Base-by-base conservation (phyloP, 73 alveolate genomes). In the Tetrahymena malaccensis region DNA sequence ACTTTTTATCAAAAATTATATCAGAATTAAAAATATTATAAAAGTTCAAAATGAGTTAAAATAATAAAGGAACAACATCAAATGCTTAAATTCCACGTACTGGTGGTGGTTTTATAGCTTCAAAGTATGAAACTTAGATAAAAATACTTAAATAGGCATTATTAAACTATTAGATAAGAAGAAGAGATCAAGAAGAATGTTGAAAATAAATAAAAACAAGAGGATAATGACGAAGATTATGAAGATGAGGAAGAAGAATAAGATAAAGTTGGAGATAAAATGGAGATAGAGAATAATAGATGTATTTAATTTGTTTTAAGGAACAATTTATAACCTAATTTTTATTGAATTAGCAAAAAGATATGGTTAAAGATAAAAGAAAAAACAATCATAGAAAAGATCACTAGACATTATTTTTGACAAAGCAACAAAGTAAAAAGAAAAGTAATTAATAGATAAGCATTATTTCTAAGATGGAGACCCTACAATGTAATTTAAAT, bases 391-490 rank as follows among this genome's bases (percentile, higher is more conserved):
- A 70, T 70, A 70, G 89, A 70, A 70, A 70, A 70, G 37, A 70
- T 70, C 89, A 25, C 35, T 95, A 93, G 97, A 95, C n/a, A 85
- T 95, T 55, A 57, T 95, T n/a, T 95, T 95, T 55, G 94, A 95
- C 89, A 94, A 85, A 6, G 95, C 97, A 34, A 95, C 95, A 95
- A 94, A 95, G 38, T 58, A 85, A 50, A 85, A 85, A 25, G 85
- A 70, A 70, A 70, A 70, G 43, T 7, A 70, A 70, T 70, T 27
- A 31, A 70, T 56, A 43, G 95, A 44, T 31, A 95, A 95, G 94
- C 95, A 94, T 16, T 95, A 95, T 95, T 57, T 17, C 56, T 94
- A 95, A 40, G 97, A 95, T 95, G 97, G 97, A 55, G 97, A 95
- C 19, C 95, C 93, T 55, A 85, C 83, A 22, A 95, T 95, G 97